A percentile compares a stretch with the other conserved stretches of the same genome.
phyloP scores from a whole-genome alignment of 805 yeast species.

The Nakazawaea pomicola region DNA sequence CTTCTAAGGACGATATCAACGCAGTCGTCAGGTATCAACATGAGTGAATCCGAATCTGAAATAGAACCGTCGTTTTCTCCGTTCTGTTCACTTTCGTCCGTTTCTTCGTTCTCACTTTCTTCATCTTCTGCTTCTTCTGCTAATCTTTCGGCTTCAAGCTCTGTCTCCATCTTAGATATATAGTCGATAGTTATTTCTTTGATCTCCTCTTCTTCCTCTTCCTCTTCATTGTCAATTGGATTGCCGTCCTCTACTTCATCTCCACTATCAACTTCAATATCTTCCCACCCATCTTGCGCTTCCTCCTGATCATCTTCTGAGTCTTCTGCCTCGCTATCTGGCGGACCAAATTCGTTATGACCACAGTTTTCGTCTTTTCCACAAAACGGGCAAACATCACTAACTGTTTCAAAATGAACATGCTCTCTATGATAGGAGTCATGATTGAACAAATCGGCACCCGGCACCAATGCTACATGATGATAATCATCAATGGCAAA shows the following conservation, averaged over 20 bases:
- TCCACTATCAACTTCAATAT: conserved; percentile 18
- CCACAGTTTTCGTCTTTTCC: conserved; percentile 27
- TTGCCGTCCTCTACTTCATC: conserved; percentile 21
- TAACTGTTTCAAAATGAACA: conserved; percentile 59
- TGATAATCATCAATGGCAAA: conserved; percentile 76
- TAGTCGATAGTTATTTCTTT: conserved; percentile 28
- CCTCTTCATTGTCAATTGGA: too few relatives aligned
- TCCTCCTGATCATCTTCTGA: conserved; percentile 24
- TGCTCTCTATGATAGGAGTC: conserved; percentile 44
- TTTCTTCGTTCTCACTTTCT: conserved; percentile 19
- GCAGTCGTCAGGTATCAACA: conserved; percentile 43
- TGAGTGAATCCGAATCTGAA: conserved; percentile 26
- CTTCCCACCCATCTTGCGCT: conserved; percentile 22
- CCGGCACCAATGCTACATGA: conserved; percentile 77
- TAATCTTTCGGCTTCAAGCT: conserved; percentile 13
- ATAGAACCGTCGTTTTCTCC: conserved; percentile 19
- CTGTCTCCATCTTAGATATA: conserved; percentile 25
- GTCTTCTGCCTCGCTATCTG: conserved; percentile 21
- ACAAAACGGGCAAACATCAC: conserved; percentile 30
- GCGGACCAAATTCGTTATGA: conserved; percentile 24
- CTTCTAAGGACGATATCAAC: conserved; percentile 61
- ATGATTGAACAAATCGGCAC: conserved; percentile 89
- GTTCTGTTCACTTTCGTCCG: conserved; percentile 20
- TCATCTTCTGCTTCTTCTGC: conserved; percentile 9
- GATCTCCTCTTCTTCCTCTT: conserved; percentile 17